Conservation (phyloP, 805 yeast species). For the Saccharomycopsis sp. region DNA sequence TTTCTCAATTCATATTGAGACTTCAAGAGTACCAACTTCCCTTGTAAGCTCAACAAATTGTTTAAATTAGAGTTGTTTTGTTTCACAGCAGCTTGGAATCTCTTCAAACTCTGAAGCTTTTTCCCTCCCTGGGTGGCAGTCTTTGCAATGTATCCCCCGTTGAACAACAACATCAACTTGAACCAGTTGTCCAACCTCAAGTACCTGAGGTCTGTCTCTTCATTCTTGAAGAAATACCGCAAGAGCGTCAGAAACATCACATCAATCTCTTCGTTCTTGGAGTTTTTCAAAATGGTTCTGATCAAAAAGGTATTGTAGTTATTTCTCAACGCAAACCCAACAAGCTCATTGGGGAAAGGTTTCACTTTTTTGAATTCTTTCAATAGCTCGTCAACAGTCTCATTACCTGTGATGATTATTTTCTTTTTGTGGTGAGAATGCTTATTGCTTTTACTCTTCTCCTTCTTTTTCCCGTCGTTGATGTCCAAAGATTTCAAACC, state of each 20-base stretch:
- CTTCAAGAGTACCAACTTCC: constrained; percentile 17
- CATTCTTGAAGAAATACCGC: constrained; percentile 5
- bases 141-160: constrained; percentile 13
- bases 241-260: constrained; percentile 3
- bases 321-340: constrained; percentile 8
- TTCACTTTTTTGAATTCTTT: constrained; percentile 6
- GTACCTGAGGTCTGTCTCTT: constrained; percentile 3
- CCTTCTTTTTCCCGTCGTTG: too few species aligned
- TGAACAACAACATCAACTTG: constrained; percentile 10
- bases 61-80: constrained; percentile 9
- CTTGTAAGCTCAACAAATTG: constrained; percentile 16
- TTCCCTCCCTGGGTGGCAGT: constrained; percentile 3
- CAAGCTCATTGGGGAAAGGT: constrained; percentile 1
- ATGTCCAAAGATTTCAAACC: too few species aligned
- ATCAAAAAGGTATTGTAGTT: constrained; percentile 12
- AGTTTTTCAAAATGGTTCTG: constrained; percentile 12
- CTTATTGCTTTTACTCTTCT: constrained; percentile 1
- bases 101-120: constrained; percentile 8
- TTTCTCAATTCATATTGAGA: constrained; percentile 18
- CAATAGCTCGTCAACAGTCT: constrained; percentile 6
- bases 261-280: constrained; percentile 16
- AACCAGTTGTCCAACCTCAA: constrained; percentile 19
- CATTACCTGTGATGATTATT: constrained; percentile 5
- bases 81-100: constrained; percentile 8
- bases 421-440: constrained; percentile 4